A percentile compares a stretch with the other conserved stretches of the same genome.
These are phyloP conservation scores for Pelargonium fulgidum DNA, from an alignment of 441 rosid genomes.

Conservation along the genomic window DNA sequence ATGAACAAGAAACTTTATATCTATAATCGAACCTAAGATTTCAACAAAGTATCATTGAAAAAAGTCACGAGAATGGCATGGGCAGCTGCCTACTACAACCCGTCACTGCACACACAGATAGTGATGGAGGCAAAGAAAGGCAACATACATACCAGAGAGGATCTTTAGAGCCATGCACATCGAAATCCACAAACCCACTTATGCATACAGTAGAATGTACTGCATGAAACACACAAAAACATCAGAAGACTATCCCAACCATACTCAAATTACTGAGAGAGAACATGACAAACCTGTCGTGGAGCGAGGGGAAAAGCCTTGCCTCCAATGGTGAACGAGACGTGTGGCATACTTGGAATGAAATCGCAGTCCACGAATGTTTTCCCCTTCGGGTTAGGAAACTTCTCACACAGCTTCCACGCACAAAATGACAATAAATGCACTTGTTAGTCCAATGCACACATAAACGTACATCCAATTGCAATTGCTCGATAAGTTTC, in stretches of 20 bases:
- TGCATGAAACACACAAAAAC: slow-evolving; percentile 16
- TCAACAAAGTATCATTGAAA: no score
- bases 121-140: no score
- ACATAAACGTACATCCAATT: background rate
- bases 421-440: background rate
- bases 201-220: slow-evolving; percentile 43
- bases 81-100: no score
- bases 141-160: slow-evolving; percentile 47
- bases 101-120: no score
- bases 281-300: slow-evolving; percentile 36
- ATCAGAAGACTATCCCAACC: no score
- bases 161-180: slow-evolving; percentile 36
- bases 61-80: no score
- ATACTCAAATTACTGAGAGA: background rate
- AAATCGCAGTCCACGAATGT: slow-evolving; percentile 43
- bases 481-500: background rate
- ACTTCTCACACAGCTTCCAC: slow-evolving; percentile 41
- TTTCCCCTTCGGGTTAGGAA: slow-evolving; percentile 46
- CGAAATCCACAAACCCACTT: slow-evolving; percentile 46
- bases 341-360: slow-evolving; percentile 33
- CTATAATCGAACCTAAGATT: no score
- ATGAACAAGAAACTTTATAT: no score
- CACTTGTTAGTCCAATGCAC: slow-evolving; percentile 1
- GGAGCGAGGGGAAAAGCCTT: slow-evolving; percentile 45
- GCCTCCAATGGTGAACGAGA: slow-evolving; percentile 46